phyloP scores from a whole-genome alignment of 495 filamentous ascomycete species.

The Pseudevernia furfuracea region DNA sequence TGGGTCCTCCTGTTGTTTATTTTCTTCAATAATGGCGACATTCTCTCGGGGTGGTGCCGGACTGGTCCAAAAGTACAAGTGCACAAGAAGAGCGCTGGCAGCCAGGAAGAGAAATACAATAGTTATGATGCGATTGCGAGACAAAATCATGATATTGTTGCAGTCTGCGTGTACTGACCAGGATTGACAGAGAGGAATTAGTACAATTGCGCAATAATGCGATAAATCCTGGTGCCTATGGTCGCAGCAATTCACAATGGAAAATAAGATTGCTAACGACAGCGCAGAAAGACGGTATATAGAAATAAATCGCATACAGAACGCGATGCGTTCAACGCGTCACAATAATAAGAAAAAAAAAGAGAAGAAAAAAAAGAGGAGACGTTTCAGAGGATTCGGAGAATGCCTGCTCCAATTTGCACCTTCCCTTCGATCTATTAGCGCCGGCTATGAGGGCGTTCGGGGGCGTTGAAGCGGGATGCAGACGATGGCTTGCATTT shows the following conservation, averaged over 20 bases:
- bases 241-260: not conserved
- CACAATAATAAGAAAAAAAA: not conserved
- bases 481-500: not conserved
- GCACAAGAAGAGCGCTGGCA: not conserved
- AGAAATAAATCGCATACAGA: not conserved
- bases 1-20: not conserved
- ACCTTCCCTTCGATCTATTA: not conserved
- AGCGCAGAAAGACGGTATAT: not conserved
- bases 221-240: not conserved
- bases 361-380: not conserved
- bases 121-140: not conserved
- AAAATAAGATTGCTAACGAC: not conserved
- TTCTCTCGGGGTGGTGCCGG: not conserved
- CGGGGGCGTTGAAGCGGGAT: not conserved
- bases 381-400: not conserved
- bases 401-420: not conserved
- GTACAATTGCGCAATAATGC: not conserved
- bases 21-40: not conserved
- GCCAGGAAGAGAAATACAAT: not conserved
- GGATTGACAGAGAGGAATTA: not conserved
- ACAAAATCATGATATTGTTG: not conserved
- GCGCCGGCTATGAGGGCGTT: not conserved
- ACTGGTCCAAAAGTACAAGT: not conserved
- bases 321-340: not conserved
- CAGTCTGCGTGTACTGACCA: not conserved